phyloP scores from a whole-genome alignment of 768 basidiomycete genomes.

The Suillus hirtellus region DNA sequence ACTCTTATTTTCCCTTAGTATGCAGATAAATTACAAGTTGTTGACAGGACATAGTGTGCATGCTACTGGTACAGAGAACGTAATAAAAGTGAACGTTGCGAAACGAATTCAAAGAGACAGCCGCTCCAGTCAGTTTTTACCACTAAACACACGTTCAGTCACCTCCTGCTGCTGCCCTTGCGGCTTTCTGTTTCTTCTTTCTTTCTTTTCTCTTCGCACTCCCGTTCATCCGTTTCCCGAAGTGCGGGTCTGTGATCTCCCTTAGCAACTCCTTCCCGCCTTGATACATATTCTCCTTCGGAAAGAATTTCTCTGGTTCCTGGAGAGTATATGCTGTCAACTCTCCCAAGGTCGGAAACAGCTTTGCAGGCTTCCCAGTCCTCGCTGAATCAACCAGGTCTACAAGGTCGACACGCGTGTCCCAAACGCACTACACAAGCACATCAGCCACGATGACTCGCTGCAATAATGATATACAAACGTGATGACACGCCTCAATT shows the following conservation, averaged over 20 bases:
- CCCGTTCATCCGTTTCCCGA: slow-evolving; percentile 21
- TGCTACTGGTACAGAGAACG: neutral
- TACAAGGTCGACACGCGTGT: slow-evolving; percentile 32
- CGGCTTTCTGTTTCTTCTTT: slow-evolving; percentile 19
- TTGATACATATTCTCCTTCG: slow-evolving; percentile 25
- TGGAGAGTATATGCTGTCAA: slow-evolving; percentile 26
- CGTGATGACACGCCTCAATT: neutral
- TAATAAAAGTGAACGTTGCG: no score
- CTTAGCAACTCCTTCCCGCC: slow-evolving; percentile 29
- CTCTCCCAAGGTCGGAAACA: slow-evolving; percentile 23
- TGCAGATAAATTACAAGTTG: neutral
- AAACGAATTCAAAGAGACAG: neutral
- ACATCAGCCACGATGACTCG: neutral
- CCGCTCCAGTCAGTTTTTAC: neutral
- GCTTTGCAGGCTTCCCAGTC: slow-evolving; percentile 15
- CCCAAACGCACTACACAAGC: slow-evolving; percentile 13
- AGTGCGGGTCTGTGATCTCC: slow-evolving; percentile 19
- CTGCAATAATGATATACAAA: neutral
- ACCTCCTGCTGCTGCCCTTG: slow-evolving; percentile 1
- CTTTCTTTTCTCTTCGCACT: slow-evolving; percentile 19
- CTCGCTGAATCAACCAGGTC: slow-evolving; percentile 30
- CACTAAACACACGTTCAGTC: neutral
- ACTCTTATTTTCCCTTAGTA: no score
- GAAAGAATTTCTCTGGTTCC: slow-evolving; percentile 24
- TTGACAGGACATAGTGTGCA: neutral